phyloP scores from a whole-genome alignment of 2,329 filamentous ascomycete species.

The Colletotrichum sp. region DNA sequence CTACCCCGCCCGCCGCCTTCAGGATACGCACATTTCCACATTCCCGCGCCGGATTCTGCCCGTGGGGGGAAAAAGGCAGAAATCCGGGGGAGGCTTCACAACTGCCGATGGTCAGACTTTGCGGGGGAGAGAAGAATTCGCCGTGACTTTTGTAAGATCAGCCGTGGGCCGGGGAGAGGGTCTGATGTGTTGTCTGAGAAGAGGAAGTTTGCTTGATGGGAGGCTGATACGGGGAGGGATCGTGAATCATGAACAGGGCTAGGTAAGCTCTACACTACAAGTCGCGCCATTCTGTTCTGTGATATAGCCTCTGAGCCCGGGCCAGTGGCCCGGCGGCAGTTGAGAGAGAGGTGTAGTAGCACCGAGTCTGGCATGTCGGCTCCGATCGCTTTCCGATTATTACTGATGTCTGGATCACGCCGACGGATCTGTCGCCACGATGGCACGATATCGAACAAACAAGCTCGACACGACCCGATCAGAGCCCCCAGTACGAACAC shows the following conservation, averaged over 20 bases:
- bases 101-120: background rate
- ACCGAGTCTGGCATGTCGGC: background rate
- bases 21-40: background rate
- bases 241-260: background rate
- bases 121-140: background rate
- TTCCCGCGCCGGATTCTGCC: background rate
- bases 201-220: background rate
- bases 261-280: background rate
- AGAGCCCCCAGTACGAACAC: background rate
- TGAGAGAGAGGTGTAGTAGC: background rate
- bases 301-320: background rate
- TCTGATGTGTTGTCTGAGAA: background rate
- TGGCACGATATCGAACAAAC: background rate
- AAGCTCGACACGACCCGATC: background rate
- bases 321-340: background rate
- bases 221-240: background rate
- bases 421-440: background rate
- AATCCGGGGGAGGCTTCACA: background rate
- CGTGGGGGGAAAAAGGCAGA: background rate
- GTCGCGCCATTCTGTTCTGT: background rate
- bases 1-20: background rate
- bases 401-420: background rate
- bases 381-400: background rate
- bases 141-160: background rate
- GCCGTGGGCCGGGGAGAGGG: background rate